These are phyloP conservation scores for Fomes fomentarius DNA, from an alignment of 1,284 basidiomycete species.

Conservation along the genomic window DNA sequence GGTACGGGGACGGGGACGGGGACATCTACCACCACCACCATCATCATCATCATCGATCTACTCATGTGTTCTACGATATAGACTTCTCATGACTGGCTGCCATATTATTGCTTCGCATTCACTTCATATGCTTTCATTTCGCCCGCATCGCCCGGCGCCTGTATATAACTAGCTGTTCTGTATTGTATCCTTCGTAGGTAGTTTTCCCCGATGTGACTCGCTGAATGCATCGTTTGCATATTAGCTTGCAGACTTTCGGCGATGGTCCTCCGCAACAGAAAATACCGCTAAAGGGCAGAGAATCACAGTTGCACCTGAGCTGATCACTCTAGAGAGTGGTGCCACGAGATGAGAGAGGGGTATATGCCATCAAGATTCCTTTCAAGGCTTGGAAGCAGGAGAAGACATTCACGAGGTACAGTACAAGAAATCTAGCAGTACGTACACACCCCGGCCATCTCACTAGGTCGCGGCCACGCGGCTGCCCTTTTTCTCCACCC, in stretches of 20 bases:
- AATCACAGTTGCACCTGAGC: background rate
- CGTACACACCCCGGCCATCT: conserved; percentile 4
- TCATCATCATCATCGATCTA: background rate
- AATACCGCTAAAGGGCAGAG: too few relatives aligned
- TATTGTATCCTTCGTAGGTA: conserved; percentile 11
- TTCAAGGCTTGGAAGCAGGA: conserved; percentile 17
- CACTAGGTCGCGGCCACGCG: background rate
- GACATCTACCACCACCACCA: too few relatives aligned
- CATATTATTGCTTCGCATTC: conserved; percentile 10
- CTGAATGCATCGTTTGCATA: background rate
- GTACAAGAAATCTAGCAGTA: conserved; percentile 11
- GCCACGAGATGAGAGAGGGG: background rate
- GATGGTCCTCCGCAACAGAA: too few relatives aligned
- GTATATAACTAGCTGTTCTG: conserved; percentile 10
- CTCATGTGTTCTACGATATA: conserved; percentile 12
- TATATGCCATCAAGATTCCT: background rate
- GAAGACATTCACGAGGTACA: conserved; percentile 16
- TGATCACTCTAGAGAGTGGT: background rate
- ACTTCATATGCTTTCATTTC: background rate
- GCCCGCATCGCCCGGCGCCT: conserved; percentile 6
- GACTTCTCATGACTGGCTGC: conserved; percentile 20
- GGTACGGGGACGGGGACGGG: conserved; percentile 4
- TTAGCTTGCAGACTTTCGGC: background rate
- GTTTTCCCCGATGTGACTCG: background rate
- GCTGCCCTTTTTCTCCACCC: conserved; percentile 74